Evolutionary conservation across 108 stramenopile genomes (phyloP).

Genomic region (Ochromonas danica): DNA sequence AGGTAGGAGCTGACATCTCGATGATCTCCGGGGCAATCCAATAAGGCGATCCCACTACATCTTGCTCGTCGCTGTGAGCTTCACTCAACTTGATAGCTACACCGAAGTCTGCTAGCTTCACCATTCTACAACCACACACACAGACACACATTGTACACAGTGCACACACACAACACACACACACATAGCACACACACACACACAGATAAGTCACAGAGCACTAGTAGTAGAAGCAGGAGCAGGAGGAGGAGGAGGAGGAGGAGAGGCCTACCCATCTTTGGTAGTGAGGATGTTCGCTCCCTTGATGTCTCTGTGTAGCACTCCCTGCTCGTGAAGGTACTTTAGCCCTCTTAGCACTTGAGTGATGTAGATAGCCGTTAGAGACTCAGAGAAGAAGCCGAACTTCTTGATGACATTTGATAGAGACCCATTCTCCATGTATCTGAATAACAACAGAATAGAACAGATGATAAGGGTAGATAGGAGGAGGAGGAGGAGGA

Average conservation of each 20-base stretch:
- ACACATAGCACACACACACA: too few relatives aligned
- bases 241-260: neutral
- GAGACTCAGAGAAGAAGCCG: constrained; percentile 56
- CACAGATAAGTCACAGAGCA: too few relatives aligned
- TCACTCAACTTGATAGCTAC: constrained; percentile 40
- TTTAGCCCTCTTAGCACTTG: constrained; percentile 57
- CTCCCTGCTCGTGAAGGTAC: constrained; percentile 64
- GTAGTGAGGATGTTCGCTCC: constrained; percentile 64
- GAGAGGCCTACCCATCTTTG: neutral
- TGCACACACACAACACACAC: too few relatives aligned
- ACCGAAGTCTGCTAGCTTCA: constrained; percentile 59
- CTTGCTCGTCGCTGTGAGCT: constrained; percentile 6
- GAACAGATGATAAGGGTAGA: neutral
- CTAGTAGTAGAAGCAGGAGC: constrained; percentile 26
- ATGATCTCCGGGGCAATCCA: constrained; percentile 67
- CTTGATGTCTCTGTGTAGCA: constrained; percentile 65
- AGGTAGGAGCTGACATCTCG: constrained; percentile 58
- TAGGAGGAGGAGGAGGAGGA: too few relatives aligned
- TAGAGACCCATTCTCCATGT: constrained; percentile 51
- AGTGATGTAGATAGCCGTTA: constrained; percentile 59
- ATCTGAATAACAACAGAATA: constrained; percentile 1
- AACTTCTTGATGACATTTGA: constrained; percentile 43
- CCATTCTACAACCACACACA: neutral
- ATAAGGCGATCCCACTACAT: constrained; percentile 59
- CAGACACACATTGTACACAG: too few relatives aligned